A percentile compares a stretch with the other conserved stretches of the same genome.
These are phyloP conservation scores for Naganishia randhawae DNA, from an alignment of 768 basidiomycete genomes.

Conservation along the genomic window DNA sequence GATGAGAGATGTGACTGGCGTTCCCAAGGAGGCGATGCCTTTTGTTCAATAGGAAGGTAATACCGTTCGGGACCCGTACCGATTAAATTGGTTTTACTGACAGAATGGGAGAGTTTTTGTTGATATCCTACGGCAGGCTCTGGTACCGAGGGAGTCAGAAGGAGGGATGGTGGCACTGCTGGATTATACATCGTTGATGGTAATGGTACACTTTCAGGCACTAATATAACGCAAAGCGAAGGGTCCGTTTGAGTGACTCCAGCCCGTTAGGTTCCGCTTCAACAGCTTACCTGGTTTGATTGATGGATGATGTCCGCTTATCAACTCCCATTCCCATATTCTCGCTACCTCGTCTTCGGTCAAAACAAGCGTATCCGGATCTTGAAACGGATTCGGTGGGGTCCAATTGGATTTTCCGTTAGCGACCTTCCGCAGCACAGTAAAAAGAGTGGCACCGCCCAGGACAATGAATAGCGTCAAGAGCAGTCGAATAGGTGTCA, in stretches of 20 bases:
- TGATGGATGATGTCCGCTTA: slow-evolving; percentile 91
- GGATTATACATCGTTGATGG: slow-evolving; percentile 44
- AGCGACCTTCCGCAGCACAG: slow-evolving; percentile 31
- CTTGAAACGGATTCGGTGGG: slow-evolving; percentile 29
- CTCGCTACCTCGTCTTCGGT: slow-evolving; percentile 66
- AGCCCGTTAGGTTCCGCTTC: not conserved
- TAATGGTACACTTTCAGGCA: slow-evolving; percentile 43
- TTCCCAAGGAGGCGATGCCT: slow-evolving; percentile 53
- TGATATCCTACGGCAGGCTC: slow-evolving; percentile 39
- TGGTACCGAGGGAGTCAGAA: slow-evolving; percentile 32
- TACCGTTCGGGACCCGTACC: slow-evolving; percentile 74
- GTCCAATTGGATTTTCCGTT: slow-evolving; percentile 47
- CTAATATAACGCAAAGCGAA: slow-evolving; percentile 26
- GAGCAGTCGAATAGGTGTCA: slow-evolving; percentile 32
- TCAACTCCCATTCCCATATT: slow-evolving; percentile 94
- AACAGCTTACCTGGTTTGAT: slow-evolving; percentile 50
- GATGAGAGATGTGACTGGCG: slow-evolving; percentile 3
- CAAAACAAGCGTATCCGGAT: slow-evolving; percentile 49
- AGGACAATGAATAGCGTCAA: slow-evolving; percentile 32
- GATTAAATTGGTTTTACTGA: slow-evolving; percentile 58
- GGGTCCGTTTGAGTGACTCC: not conserved
- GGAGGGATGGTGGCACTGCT: slow-evolving; percentile 42
- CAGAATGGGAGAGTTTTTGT: slow-evolving; percentile 34
- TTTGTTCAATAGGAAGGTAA: slow-evolving; percentile 65
- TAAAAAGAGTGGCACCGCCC: slow-evolving; percentile 34